Base-by-base conservation (phyloP, 2,329 filamentous ascomycete genomes). In the Botryotinia narcissicola region DNA sequence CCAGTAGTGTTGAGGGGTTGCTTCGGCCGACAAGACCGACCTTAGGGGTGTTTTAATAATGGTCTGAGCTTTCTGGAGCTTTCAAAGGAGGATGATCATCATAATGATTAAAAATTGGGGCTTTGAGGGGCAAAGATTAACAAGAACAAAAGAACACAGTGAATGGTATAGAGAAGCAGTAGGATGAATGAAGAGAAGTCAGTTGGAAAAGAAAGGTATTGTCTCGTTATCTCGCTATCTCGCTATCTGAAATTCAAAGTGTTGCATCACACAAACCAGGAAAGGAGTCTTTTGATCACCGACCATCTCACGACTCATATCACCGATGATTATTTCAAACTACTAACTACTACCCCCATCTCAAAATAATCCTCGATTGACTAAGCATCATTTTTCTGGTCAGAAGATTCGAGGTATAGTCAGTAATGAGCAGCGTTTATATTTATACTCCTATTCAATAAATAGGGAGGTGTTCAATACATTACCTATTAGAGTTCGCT, bases 211-310 rank as follows among this genome's bases (percentile, higher is more conserved):
- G 20, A 66, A 46, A 8, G 20, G 42, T 10, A 66, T 66, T 48
- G 42, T 67, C 44, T 46, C 16, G 44, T 20, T 32, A 35, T 25
- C 40, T 46, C 37, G 44, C 10, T 22, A 66, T 22, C 40, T 44
- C 37, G 44, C 20, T 22, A 66, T 22, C 40, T 66, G 42, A 48
- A n/a, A 35, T 66, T 42, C 20, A 29, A n/a, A 25, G 40, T 22
- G 62, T 64, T 64, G 40, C 62, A 64, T 64, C 62, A 46, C 29
- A 62, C 60, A 40, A n/a, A 18, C 51, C 48, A n/a, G 48, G 51
- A 18, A 29, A 29, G 66, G 62, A 46, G 29, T 46, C 16, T 35
- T 57, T n/a, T 42, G 40, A 66, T 35, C n/a, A 66, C 37, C 35
- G 25, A 42, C n/a, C 60, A 62, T 62, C 60, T 40, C 32, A 40